Base-by-base conservation (phyloP, 139 green algal species). In the Coelastrella sp. region DNA sequence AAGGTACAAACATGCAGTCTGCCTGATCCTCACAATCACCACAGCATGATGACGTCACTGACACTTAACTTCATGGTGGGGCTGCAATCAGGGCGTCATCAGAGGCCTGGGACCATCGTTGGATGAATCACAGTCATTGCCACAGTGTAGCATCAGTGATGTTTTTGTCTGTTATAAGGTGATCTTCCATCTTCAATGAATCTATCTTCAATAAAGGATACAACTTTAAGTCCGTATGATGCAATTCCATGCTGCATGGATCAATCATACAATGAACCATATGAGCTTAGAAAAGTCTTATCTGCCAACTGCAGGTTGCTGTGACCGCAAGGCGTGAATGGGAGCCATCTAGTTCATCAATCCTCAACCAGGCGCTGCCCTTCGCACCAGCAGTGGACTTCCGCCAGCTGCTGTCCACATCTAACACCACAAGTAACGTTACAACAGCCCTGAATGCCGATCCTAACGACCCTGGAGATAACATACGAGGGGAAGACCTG, bases 351-450 rank as follows among this genome's bases (percentile, higher is more conserved):
- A 84, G 85, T 25, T 25, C 22, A 76, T 78, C 73, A 4, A 7
- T 24, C 7, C 74, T 84, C 56, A 90, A 90, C 58, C 85, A 90
- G 57, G 56, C 85, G 19, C 73, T 90, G 59, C 85, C 85, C 22
- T 83, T 68, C 6, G 85, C 85, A 10, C 85, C 85, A n/a, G 74
- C 27, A 8, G 15, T 84, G 6, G 22, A 73, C n/a, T 90, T 90
- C 49, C n/a, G 60, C 7, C 20, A 68, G 24, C 61, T 88, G 19
- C 84, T 88, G 61, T n/a, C 57, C 24, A 88, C 66, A 22, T 11
- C 27, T 49, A 72, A 57, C 82, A 78, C 15, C 35, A 80, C 49
- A 83, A 80, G 15, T 14, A 76, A 75, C 82, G n/a, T 65, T 27
- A 87, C 19, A 5, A 17, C 7, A 35, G 59, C 10, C 22, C 25